Evolutionary conservation across 495 filamentous ascomycete genomes (phyloP).

Genomic region (Trichocladium uniseriatum): DNA sequence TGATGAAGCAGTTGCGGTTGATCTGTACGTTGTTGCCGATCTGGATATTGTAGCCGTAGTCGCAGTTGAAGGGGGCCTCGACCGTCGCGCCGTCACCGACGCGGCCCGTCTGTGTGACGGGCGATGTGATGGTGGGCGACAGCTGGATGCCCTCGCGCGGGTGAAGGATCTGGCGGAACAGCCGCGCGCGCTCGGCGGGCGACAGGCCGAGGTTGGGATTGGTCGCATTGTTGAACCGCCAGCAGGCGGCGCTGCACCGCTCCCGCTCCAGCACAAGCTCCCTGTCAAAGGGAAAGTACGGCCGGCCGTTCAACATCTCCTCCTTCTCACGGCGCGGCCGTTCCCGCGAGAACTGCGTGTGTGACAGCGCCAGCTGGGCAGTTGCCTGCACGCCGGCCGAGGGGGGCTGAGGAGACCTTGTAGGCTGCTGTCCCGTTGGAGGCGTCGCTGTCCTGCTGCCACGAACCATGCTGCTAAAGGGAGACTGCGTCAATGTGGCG

Average conservation of each 20-base stretch:
- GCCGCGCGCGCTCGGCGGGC: constrained; percentile 65
- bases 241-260: constrained; percentile 72
- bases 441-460: constrained; percentile 38
- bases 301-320: constrained; percentile 82
- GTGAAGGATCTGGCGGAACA: constrained; percentile 64
- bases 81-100: constrained; percentile 72
- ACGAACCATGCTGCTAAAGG: constrained; percentile 31
- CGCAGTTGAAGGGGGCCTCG: constrained; percentile 84
- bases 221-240: constrained; percentile 81
- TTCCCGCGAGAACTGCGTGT: constrained; percentile 36
- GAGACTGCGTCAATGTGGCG: constrained; percentile 18
- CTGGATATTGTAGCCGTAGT: constrained; percentile 90
- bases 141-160: constrained; percentile 41
- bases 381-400: constrained; percentile 41
- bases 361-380: constrained; percentile 51
- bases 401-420: constrained; percentile 25
- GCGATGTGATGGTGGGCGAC: constrained; percentile 37
- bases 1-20: constrained; percentile 75
- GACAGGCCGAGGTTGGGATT: constrained; percentile 70
- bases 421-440: constrained; percentile 24
- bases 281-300: constrained; percentile 67
- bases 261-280: constrained; percentile 80
- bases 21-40: constrained; percentile 84
- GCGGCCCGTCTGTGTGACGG: constrained; percentile 46
- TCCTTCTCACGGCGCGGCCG: constrained; percentile 67